phyloP scores from a whole-genome alignment of 768 basidiomycete genomes.

The Pleurotus salmoneostramineus region DNA sequence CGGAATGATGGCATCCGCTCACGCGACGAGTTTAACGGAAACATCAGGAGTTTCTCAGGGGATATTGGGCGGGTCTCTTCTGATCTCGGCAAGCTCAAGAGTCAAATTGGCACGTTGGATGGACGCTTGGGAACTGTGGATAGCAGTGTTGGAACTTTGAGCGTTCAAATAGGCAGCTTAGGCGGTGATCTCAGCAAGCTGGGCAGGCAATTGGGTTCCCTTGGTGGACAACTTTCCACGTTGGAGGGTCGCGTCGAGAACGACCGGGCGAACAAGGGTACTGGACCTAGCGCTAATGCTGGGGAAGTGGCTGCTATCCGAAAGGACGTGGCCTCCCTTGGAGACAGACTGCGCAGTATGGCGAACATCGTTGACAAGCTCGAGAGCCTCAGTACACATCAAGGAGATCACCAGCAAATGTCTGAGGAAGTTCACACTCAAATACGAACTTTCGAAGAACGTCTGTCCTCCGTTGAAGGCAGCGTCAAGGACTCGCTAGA shows the following conservation, averaged over 20 bases:
- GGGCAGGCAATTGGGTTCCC: conserved; percentile 12
- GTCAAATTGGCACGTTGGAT: conserved; percentile 12
- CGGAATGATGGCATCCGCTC: conserved; percentile 43
- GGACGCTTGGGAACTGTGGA: conserved; percentile 41
- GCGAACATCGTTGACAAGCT: neutral
- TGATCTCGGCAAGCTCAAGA: conserved; percentile 33
- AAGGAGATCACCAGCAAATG: conserved; percentile 11
- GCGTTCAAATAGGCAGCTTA: conserved; percentile 37
- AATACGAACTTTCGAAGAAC: conserved; percentile 57
- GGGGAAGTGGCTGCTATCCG: neutral
- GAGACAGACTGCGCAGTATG: neutral
- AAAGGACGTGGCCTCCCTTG: neutral
- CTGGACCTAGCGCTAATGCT: conserved; percentile 3
- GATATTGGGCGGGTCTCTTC: conserved; percentile 12
- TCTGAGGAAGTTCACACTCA: conserved; percentile 59
- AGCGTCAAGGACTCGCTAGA: conserved; percentile 73
- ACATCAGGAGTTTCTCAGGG: conserved; percentile 35
- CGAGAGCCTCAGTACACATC: neutral
- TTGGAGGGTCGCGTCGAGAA: conserved; percentile 20
- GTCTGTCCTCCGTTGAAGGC: conserved; percentile 56
- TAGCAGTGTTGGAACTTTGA: conserved; percentile 3
- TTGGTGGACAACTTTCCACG: conserved; percentile 17
- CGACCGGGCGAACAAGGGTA: conserved; percentile 4
- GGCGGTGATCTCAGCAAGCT: conserved; percentile 8
- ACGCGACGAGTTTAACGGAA: conserved; percentile 48